These are phyloP conservation scores for Cercophora scortea DNA, from an alignment of 495 filamentous ascomycete species.

Conservation along the genomic window DNA sequence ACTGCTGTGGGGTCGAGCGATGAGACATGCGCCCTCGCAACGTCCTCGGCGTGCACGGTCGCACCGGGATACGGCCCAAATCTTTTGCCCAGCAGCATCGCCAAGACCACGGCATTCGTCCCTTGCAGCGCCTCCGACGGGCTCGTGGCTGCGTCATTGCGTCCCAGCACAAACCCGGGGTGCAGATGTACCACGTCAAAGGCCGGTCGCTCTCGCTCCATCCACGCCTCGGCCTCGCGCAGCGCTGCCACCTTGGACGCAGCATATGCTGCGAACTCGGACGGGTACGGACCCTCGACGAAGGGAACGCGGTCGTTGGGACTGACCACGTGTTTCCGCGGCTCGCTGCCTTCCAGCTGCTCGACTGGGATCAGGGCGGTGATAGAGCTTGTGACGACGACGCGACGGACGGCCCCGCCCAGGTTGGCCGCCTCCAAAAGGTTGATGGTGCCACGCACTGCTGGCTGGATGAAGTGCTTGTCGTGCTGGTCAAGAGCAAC, in stretches of 20 bases:
- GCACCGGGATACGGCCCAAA: slow-evolving; percentile 23
- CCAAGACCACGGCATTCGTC: slow-evolving; percentile 28
- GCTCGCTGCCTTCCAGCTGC: slow-evolving; percentile 15
- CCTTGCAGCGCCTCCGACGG: slow-evolving; percentile 24
- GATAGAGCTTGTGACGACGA: slow-evolving; percentile 46
- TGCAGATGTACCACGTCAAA: slow-evolving; percentile 42
- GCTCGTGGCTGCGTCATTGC: slow-evolving; percentile 31
- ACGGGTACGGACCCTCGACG: slow-evolving; percentile 27
- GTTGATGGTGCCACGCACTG: slow-evolving; percentile 65
- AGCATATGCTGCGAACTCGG: slow-evolving; percentile 28
- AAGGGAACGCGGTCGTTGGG: slow-evolving; percentile 22
- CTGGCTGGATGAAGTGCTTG: slow-evolving; percentile 61
- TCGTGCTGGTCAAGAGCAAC: slow-evolving; percentile 35
- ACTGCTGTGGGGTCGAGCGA: slow-evolving; percentile 29
- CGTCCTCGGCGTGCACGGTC: slow-evolving; percentile 36
- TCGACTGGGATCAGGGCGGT: slow-evolving; percentile 23
- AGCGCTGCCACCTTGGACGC: slow-evolving; percentile 37
- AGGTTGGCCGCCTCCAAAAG: slow-evolving; percentile 60
- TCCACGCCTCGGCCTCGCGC: slow-evolving; percentile 32
- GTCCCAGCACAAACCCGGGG: slow-evolving; percentile 37
- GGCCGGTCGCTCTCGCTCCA: slow-evolving; percentile 27
- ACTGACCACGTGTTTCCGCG: slow-evolving; percentile 5
- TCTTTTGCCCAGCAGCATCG: slow-evolving; percentile 24
- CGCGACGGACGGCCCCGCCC: slow-evolving; percentile 55
- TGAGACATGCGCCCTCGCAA: slow-evolving; percentile 33